Evolutionary conservation across 177 flowering plant species (phyloP).

Genomic region (Vitis hybrid): DNA sequence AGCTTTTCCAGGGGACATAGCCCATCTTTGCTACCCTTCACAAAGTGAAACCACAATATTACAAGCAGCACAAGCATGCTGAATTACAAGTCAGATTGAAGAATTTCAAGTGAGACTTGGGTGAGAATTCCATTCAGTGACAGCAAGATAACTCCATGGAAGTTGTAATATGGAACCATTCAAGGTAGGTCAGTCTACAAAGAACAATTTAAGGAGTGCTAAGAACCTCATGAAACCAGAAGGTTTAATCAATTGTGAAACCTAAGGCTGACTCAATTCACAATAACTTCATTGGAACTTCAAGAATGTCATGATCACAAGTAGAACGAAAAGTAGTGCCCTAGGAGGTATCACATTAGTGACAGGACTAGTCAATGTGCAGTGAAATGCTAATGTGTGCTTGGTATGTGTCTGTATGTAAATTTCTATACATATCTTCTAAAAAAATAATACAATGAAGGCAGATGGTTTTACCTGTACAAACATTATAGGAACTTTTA

Average conservation of each 20-base stretch:
- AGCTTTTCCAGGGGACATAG: conserved; percentile 81
- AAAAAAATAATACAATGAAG: not conserved
- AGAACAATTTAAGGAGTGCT: no score
- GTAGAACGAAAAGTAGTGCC: not conserved
- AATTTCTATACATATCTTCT: no score
- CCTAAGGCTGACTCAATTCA: not conserved
- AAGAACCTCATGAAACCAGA: not conserved
- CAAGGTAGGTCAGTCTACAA: not conserved
- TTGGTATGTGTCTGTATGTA: not conserved
- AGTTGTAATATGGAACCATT: not conserved
- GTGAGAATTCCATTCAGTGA: no score
- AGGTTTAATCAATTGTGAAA: not conserved
- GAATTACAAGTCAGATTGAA: no score
- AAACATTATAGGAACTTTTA: conserved; percentile 66
- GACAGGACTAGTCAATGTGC: not conserved
- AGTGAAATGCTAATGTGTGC: not conserved
- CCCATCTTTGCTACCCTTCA: conserved; percentile 85
- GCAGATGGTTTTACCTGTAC: conserved; percentile 58
- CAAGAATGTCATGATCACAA: not conserved
- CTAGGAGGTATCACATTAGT: no score
- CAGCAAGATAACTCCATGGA: not conserved
- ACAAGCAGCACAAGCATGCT: conserved; percentile 1
- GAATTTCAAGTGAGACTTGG: no score
- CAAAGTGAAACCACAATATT: not conserved
- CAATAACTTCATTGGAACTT: not conserved